Evolutionary conservation across 2,329 filamentous ascomycete species (phyloP), one percentile per base, ranked within the genome.

Genomic region (Drechslerella dactyloides): DNA sequence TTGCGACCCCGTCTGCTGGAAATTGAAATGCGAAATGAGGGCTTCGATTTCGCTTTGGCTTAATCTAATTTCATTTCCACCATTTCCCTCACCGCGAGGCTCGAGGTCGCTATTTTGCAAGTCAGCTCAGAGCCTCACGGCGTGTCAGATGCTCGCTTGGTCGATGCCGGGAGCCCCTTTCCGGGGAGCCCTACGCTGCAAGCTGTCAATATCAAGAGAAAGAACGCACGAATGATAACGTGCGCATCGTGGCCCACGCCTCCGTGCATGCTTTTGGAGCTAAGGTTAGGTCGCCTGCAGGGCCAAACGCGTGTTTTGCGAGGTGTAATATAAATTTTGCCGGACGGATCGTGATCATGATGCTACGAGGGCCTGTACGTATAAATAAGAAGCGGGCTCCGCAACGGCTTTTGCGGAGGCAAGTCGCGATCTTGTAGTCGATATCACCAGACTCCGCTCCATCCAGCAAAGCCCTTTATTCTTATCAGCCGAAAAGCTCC

Each of bases 1-100:
- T 48, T 58, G 65, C 58, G 62, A 69, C 65, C 58, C 54, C 53
- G 52, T 63, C 44, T 56, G 64, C 64, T 57, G 65, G 65, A 69
- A 58, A 69, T 69, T 59, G 58, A 63, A 53, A 44, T 58, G 52
- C 65, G 58, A 69, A 63, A 58, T 54, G 24, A 42, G 53, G 30
- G 17, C 42, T 35, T 15, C 37, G 37, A 33, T 33, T 42, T 42
- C 37, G 37, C 37, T 42, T 42, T 42, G 27, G 27, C 27, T 42
- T 15, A 42, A 42, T 42, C 15, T 42, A 42, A 42, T 42, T 42
- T 42, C 5, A 42, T 42, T 42, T 42, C 37, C 37, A 42, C 37
- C 5, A 2, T 42, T 15, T 17, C 37, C 37, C 2, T 13, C 11
- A 13, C 15, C 4, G 4, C 4, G 5, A 13, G 15, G 37, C n/a